phyloP scores from a whole-genome alignment of 1,284 basidiomycete genomes.

The Inonotus obliquus region DNA sequence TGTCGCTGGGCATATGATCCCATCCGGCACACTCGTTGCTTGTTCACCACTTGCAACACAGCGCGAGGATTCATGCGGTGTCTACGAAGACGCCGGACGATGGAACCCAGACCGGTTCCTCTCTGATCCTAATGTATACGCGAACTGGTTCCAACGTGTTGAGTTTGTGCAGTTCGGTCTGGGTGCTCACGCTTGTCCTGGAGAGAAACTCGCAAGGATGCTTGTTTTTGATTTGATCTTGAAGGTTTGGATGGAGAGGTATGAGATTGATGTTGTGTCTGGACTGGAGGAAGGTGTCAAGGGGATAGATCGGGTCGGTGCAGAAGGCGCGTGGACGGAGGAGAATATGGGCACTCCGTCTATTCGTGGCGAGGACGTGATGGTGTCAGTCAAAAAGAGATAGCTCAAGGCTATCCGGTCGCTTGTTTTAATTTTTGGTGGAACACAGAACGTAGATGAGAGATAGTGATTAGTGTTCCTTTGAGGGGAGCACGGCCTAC shows the following conservation, averaged over 20 bases:
- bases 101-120: constrained; percentile 17
- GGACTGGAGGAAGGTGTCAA: constrained; percentile 15
- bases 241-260: constrained; percentile 13
- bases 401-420: no score
- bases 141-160: constrained; percentile 12
- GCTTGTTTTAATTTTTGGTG: no score
- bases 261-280: constrained; percentile 14
- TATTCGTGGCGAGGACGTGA: constrained; percentile 13
- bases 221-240: constrained; percentile 12
- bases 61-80: background rate
- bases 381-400: constrained; percentile 1
- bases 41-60: constrained; percentile 15
- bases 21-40: constrained; percentile 9
- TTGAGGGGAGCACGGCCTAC: no score
- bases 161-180: constrained; percentile 18
- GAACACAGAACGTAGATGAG: no score
- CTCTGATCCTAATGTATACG: constrained; percentile 1
- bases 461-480: no score
- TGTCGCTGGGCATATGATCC: constrained; percentile 1
- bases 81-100: background rate
- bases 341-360: constrained; percentile 16
- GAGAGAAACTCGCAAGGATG: constrained; percentile 13
- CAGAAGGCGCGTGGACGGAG: constrained; percentile 16
- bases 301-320: constrained; percentile 15
- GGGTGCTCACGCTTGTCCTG: constrained; percentile 12